Evolutionary conservation across 768 basidiomycete genomes (phyloP).

Genomic region (Lanmaoa pseudosensibilis): DNA sequence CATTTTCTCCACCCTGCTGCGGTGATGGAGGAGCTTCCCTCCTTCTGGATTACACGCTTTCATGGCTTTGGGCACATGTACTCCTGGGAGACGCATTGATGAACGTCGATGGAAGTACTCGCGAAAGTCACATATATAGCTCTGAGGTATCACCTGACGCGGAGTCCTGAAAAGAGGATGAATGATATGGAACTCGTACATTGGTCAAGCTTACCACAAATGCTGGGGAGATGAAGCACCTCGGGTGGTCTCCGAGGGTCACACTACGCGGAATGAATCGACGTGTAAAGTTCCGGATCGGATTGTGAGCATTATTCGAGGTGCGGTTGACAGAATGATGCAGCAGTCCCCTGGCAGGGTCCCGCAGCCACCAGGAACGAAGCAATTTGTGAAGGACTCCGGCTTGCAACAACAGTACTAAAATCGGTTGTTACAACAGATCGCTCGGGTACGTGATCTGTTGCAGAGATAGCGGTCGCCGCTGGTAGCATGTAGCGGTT

Average conservation of each 20-base stretch:
- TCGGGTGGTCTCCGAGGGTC: not conserved
- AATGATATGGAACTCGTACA: not conserved
- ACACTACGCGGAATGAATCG: not conserved
- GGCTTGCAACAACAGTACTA: slow-evolving; percentile 48
- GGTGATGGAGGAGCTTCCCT: not conserved
- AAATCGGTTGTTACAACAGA: not conserved
- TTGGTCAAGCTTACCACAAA: not conserved
- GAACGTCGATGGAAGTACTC: not conserved
- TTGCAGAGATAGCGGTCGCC: not conserved
- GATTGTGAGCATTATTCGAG: not conserved
- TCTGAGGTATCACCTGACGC: not conserved
- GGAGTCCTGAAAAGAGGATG: not conserved
- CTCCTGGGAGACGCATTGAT: not conserved
- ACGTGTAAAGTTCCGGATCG: not conserved
- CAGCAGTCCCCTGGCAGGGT: too few species aligned
- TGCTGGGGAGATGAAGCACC: not conserved
- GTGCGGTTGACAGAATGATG: not conserved
- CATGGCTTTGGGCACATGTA: not conserved
- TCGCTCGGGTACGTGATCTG: not conserved
- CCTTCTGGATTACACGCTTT: not conserved
- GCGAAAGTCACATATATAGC: not conserved
- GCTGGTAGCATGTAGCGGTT: slow-evolving; percentile 23
- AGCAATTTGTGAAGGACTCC: not conserved
- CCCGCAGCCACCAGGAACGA: not conserved
- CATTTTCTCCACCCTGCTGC: not conserved